Evolutionary conservation across 352 stramenopile genomes (phyloP), one percentile per base, ranked within the genome.

Genomic region (Phytopythium litorale): DNA sequence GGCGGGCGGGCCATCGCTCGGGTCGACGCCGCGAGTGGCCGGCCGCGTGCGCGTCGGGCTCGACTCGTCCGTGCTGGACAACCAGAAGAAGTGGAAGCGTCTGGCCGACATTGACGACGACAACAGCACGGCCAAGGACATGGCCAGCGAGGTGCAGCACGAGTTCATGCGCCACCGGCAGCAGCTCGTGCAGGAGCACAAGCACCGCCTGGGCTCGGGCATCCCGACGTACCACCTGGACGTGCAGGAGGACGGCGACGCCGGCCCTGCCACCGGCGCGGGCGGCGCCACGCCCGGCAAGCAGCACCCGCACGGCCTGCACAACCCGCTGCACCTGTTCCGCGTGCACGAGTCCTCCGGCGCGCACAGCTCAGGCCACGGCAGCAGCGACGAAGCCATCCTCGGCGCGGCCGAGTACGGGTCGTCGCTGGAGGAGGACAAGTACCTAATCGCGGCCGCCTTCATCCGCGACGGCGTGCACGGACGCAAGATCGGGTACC

Each of bases 391-490:
- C n/a, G 64, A 79, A 59, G 60, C 63, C 11, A 67, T 75, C n/a
- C 23, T 72, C 0, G 58, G 66, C 15, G 72, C 70, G 1, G 59
- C 66, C 37, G 72, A 75, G 42, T 74, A 73, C 49, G 69, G 56
- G 11, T 66, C 63, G 6, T 64, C 63, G 18, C 64, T 84, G 2
- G 76, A 88, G 49, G 73, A 84, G 33, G 81, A 94, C 65, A 83
- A 83, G 58, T 92, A 82, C 58, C 60, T 91, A 5, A 89, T 94
- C 51, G 82, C 85, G 5, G 81, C 85, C 0, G 78, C 82, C 7
- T 94, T 94, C 55, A 87, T 94, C 53, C 81, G 83, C 56, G 85
- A 94, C 61, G 85, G 82, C 25, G 77, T 94, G 30, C 85, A 94
- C 64, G 85, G 82, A n/a, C 82, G 85, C 30, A 94, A 94, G 68